Evolutionary conservation across 169 alveolate species (phyloP).

Genomic region (Babesia caballi): DNA sequence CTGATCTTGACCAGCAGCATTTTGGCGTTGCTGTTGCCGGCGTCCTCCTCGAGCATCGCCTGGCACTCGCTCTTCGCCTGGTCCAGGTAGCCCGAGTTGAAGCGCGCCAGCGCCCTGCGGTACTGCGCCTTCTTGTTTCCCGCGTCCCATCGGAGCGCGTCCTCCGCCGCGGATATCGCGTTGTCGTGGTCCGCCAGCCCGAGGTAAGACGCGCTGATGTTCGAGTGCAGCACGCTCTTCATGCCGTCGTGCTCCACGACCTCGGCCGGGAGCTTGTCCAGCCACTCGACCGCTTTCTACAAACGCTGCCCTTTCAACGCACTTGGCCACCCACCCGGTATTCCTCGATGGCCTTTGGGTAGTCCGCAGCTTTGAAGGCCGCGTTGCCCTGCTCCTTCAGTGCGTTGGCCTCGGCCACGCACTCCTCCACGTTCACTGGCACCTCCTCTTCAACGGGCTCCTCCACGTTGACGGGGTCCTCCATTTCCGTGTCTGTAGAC

Average conservation of each 20-base stretch:
- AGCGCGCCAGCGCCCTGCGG: constrained; percentile 59
- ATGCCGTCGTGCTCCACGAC: constrained; percentile 17
- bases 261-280: constrained; percentile 15
- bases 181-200: constrained; percentile 22
- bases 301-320: not conserved
- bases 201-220: constrained; percentile 46
- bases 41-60: constrained; percentile 24
- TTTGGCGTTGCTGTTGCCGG: constrained; percentile 41
- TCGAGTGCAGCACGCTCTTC: constrained; percentile 47
- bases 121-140: constrained; percentile 59
- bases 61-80: constrained; percentile 60
- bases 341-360: constrained; percentile 17
- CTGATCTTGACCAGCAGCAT: constrained; percentile 23
- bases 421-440: constrained; percentile 46
- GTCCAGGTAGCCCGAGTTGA: constrained; percentile 47
- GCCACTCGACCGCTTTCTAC: constrained; percentile 41
- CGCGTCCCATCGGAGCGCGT: constrained; percentile 37
- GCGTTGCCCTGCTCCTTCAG: constrained; percentile 58
- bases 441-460: too few relatives aligned
- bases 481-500: constrained; percentile 25
- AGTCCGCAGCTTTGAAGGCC: constrained; percentile 48
- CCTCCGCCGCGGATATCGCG: constrained; percentile 47
- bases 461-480: constrained; percentile 14
- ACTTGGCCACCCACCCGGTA: constrained; percentile 21
- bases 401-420: constrained; percentile 41